Conservation (phyloP, 2,329 filamentous ascomycete genomes). For the Dothiorella sarmentorum region DNA sequence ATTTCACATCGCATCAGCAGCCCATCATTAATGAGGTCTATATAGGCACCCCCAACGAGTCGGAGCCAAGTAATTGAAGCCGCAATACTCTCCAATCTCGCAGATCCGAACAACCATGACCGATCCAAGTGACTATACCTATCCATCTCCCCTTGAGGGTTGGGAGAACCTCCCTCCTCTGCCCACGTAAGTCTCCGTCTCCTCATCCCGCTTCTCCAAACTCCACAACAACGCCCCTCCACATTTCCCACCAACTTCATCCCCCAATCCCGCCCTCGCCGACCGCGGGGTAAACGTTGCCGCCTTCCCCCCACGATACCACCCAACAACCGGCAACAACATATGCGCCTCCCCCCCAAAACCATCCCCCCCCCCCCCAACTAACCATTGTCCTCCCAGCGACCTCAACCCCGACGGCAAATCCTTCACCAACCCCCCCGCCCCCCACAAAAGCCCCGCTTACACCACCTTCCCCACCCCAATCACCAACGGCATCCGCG, state of each 20-base stretch:
- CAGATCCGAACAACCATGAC: slow-evolving; percentile 29
- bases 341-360: neutral
- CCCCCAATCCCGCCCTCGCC: neutral
- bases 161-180: slow-evolving; percentile 57
- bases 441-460: slow-evolving; percentile 59
- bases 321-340: neutral
- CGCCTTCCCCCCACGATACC: neutral
- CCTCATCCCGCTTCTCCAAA: no score
- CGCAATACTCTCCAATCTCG: neutral
- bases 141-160: slow-evolving; percentile 56
- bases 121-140: slow-evolving; percentile 45
- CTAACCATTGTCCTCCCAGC: slow-evolving; percentile 31
- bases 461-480: slow-evolving; percentile 69
- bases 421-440: slow-evolving; percentile 65
- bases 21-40: neutral
- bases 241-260: neutral
- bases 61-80: neutral
- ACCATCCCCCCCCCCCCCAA: neutral
- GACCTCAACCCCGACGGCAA: slow-evolving; percentile 71
- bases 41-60: neutral
- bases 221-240: neutral
- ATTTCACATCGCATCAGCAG: slow-evolving; percentile 6
- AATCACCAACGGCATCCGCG: slow-evolving; percentile 61
- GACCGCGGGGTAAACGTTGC: neutral
- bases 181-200: slow-evolving; percentile 37